Base-by-base conservation (phyloP, 768 basidiomycete species). In the Pleurotus ostreatus region DNA sequence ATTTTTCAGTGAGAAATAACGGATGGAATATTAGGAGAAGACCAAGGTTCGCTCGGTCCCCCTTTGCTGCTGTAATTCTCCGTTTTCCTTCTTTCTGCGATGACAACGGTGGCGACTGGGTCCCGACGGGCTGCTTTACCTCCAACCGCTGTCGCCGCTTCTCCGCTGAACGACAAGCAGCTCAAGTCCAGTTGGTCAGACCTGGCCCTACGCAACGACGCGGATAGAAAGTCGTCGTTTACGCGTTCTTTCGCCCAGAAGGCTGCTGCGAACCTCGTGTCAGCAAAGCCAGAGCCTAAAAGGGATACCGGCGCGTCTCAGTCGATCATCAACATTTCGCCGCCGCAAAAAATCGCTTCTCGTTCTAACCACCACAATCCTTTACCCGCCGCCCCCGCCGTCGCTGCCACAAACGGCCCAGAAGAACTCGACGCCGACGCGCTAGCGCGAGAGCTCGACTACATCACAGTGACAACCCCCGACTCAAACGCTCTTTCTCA, bases 391-490 rank as follows among this genome's bases (percentile, higher is more conserved):
- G 30, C 30, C 9, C 8, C 30, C 30, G 30, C 30, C 30, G 30
- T 34, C 30, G 30, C 30, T 34, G 30, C 30, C 30, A 34, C 30
- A 34, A 59, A 66, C 58, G 52, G 60, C 51, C 58, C 67, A 43
- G 62, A 71, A 15, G 68, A 70, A 57, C 65, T 71, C 51, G 61
- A 67, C 55, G 74, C 75, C 57, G 62, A 69, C 55, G 78, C 76
- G 56, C 83, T 89, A 56, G 82, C 82, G 23, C 84, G 89, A 72
- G 86, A 87, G 66, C 79, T 86, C 55, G 86, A 88, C 75, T 90
- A 87, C 71, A 86, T 89, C 64, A 83, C 81, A 61, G 70, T 84
- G 34, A 41, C 51, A 39, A 41, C 13, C 8, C 51, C 51, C 39
- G 68, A 72, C 58, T 60, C 66, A 16, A 59, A 71, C 48, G 70